These are phyloP conservation scores for Fusarium protoensiforme DNA, from an alignment of 2,329 filamentous ascomycete species.

Conservation along the genomic window DNA sequence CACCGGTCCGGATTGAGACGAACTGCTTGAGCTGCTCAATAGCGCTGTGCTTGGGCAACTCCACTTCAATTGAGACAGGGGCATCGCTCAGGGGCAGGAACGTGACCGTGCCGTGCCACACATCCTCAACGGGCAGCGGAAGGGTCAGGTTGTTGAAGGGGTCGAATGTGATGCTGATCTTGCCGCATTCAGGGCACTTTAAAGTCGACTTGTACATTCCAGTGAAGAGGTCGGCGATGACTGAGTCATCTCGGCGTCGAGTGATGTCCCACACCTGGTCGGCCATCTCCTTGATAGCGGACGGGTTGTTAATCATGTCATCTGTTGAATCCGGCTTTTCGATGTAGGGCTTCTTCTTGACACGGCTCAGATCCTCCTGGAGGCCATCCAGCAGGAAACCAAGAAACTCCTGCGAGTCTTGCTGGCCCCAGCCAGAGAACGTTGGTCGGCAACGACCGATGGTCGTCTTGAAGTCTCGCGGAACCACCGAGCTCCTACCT, in stretches of 20 bases:
- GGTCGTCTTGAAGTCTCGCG: constrained; percentile 82
- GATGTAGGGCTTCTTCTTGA: constrained; percentile 96
- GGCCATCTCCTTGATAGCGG: constrained; percentile 85
- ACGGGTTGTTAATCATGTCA: constrained; percentile 87
- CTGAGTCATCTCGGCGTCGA: constrained; percentile 90
- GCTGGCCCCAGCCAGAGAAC: constrained; percentile 95
- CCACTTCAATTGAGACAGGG: constrained; percentile 79
- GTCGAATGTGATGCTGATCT: constrained; percentile 98
- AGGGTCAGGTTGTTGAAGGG: constrained; percentile 95
- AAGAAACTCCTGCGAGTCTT: constrained; percentile 97
- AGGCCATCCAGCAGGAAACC: constrained; percentile 94
- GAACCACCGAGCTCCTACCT: constrained; percentile 75
- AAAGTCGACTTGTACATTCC: constrained; percentile 99
- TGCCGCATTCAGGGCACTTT: constrained; percentile 88
- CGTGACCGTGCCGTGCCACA: constrained; percentile 79
- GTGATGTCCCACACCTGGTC: constrained; percentile 93
- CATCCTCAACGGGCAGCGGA: constrained; percentile 86
- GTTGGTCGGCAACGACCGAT: constrained; percentile 84
- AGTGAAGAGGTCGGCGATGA: constrained; percentile 94
- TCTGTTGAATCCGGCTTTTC: constrained; percentile 98
- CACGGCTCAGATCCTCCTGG: constrained; percentile 93
- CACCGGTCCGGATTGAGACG: constrained; percentile 73
- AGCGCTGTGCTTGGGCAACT: constrained; percentile 80
- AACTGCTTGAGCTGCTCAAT: constrained; percentile 77
- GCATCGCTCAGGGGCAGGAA: constrained; percentile 81